phyloP scores from a whole-genome alignment of 176 grass and related monocot genomes.

The Phyllostachys edulis region DNA sequence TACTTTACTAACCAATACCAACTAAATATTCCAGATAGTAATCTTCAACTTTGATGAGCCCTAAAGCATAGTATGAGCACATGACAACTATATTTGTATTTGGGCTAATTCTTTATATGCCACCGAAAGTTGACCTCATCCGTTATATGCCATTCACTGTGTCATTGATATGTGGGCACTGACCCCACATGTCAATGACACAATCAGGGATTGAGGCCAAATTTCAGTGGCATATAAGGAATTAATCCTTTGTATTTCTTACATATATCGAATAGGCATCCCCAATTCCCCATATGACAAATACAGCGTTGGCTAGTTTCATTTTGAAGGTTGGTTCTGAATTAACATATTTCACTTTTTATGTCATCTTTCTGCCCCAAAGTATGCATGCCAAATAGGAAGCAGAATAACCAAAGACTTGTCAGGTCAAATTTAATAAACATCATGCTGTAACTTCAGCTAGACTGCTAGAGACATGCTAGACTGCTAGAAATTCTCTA shows the following conservation, averaged over 20 bases:
- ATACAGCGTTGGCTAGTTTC: background rate
- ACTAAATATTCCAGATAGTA: background rate
- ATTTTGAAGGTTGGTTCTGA: background rate
- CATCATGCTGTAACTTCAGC: background rate
- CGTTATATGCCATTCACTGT: no score
- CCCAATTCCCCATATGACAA: background rate
- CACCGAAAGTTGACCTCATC: no score
- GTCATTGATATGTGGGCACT: no score
- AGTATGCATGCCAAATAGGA: background rate
- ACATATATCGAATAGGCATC: background rate
- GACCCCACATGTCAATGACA: no score
- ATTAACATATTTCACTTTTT: background rate
- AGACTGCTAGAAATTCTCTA: background rate
- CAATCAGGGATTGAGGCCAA: no score
- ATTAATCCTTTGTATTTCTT: no score
- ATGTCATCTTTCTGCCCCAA: background rate
- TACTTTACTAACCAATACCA: no score
- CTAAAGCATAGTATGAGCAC: background rate
- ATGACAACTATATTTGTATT: background rate
- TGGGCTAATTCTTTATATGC: no score
- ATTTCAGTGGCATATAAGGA: no score
- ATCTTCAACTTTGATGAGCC: background rate
- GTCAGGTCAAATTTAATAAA: background rate
- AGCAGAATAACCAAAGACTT: background rate
- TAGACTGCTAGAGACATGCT: background rate